These are phyloP conservation scores for Cystobasidium tubakii DNA, from an alignment of 768 basidiomycete genomes.

Conservation along the genomic window DNA sequence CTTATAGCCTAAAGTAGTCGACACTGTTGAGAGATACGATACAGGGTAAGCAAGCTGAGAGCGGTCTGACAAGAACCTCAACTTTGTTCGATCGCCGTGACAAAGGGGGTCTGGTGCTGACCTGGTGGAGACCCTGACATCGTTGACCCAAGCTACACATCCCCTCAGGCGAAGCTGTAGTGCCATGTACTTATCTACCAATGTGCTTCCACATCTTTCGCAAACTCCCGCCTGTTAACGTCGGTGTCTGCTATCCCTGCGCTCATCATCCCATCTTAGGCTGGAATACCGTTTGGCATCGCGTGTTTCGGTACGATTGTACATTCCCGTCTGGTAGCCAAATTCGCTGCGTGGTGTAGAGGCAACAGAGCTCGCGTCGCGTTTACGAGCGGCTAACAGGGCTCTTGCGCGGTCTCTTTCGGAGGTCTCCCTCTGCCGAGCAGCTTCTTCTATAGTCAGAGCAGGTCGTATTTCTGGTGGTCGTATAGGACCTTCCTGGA, in stretches of 20 bases:
- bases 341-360: conserved; percentile 26
- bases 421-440: neutral
- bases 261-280: conserved; percentile 3
- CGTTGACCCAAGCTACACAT: too few relatives aligned
- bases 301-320: conserved; percentile 24
- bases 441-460: neutral
- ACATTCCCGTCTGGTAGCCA: conserved; percentile 35
- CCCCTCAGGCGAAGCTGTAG: too few relatives aligned
- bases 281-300: conserved; percentile 21
- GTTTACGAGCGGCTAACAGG: neutral
- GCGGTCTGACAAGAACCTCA: too few relatives aligned
- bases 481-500: neutral
- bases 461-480: neutral
- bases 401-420: conserved; percentile 34
- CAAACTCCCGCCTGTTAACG: neutral
- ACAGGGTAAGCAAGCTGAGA: too few relatives aligned
- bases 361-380: neutral
- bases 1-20: too few relatives aligned
- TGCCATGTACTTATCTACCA: too few relatives aligned
- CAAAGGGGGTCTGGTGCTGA: too few relatives aligned
- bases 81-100: too few relatives aligned
- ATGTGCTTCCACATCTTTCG: too few relatives aligned
- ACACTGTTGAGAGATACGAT: too few relatives aligned
- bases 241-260: neutral
- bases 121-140: too few relatives aligned